Evolutionary conservation across 495 filamentous ascomycete genomes (phyloP), one percentile per base, ranked within the genome.

Genomic region (Penicillium angulare): DNA sequence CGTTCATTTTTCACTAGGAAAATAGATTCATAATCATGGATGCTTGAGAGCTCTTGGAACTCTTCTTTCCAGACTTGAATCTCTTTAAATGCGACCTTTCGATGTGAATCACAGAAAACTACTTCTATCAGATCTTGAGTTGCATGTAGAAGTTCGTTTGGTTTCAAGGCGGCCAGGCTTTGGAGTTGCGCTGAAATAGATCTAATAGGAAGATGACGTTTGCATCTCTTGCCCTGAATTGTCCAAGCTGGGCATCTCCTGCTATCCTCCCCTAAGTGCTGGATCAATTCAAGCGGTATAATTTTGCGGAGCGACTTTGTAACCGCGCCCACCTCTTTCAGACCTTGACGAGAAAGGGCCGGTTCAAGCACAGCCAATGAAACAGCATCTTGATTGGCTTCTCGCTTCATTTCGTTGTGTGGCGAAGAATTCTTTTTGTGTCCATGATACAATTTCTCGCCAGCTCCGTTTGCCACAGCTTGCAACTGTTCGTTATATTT

Each of bases 61-160:
- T 53, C 50, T n/a, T 39, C 31, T 21, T 16, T 42, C 50, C 50
- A 53, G 16, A n/a, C 34, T 48, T 53, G 31, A 7, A 52, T 33
- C 27, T 48, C 43, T 47, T 20, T 42, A 5, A 12, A 41, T 22
- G 43, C 50, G 5, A 48, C 35, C n/a, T 22, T 43, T 29, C 39
- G 50, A 34, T 53, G 50, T 26, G n/a, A 10, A 15, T 13, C 3
- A 13, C 43, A 53, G 26, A 45, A 42, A 26, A 24, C 21, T 10
- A 40, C 24, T 26, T 48, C 34, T 35, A 36, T 33, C 16, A 53
- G 34, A 10, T 44, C 7, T 41, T 44, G 34, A 16, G 40, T 40
- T 13, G 2, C 9, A 39, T 15, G 21, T 27, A 42, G 4, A 27
- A 42, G 15, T 26, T n/a, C 13, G 9, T 17, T 16, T 13, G 39